Percentiles rank a stretch among this genome's conserved stretches.
These are phyloP conservation scores for Beauveria sp. DNA, from an alignment of 2,329 filamentous ascomycete species.

Conservation along the genomic window DNA sequence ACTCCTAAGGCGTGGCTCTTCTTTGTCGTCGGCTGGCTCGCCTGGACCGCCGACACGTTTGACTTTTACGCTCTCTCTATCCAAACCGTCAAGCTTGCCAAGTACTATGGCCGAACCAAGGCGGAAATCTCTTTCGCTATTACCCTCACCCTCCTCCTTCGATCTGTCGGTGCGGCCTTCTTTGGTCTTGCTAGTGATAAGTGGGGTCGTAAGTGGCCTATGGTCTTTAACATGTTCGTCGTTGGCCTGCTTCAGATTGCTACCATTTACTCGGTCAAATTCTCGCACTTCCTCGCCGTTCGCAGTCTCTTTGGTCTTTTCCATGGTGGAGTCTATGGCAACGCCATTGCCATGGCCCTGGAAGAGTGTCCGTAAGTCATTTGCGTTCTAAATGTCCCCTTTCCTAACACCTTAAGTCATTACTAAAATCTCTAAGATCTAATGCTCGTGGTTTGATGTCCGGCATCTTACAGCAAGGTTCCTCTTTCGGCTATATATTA, in stretches of 20 bases:
- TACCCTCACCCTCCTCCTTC: constrained; percentile 65
- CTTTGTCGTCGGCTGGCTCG: constrained; percentile 64
- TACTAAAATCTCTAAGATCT: constrained; percentile 29
- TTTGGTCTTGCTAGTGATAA: constrained; percentile 75
- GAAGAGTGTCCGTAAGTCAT: constrained; percentile 58
- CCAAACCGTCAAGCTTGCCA: constrained; percentile 62
- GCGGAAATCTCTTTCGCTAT: constrained; percentile 69
- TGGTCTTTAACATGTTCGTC: constrained; percentile 73
- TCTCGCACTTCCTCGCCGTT: constrained; percentile 66
- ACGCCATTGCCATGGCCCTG: constrained; percentile 69
- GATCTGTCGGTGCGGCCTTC: constrained; percentile 65
- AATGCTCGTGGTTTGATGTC: constrained; percentile 73
- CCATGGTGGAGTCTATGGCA: constrained; percentile 76
- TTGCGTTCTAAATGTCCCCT: constrained; percentile 5
- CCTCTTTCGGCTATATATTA: constrained; percentile 71
- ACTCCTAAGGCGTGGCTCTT: constrained; percentile 63
- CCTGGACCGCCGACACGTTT: constrained; percentile 78
- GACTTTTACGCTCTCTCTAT: constrained; percentile 78
- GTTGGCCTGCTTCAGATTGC: constrained; percentile 61
- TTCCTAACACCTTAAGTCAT: too few species aligned
- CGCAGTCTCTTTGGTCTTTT: constrained; percentile 67
- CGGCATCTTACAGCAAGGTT: constrained; percentile 75
- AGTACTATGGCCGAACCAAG: constrained; percentile 42
- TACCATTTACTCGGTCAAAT: constrained; percentile 69
- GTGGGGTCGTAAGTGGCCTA: constrained; percentile 76